Conservation (phyloP, 1,139 yeast genomes). For the Meyerozyma elateridarum region DNA sequence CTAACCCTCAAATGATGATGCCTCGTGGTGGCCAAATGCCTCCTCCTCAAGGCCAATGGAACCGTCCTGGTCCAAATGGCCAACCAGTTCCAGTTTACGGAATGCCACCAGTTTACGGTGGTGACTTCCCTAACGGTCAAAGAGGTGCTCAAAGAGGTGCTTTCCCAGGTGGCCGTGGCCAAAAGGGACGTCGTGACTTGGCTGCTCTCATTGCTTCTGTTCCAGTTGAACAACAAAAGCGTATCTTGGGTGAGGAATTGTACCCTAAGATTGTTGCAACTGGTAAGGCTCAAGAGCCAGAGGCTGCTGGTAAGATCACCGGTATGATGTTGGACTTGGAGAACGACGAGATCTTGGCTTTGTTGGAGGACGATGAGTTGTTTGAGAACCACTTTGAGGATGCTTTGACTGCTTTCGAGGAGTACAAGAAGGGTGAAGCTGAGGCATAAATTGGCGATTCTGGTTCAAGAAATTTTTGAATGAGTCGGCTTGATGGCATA, state of each 20-base stretch:
- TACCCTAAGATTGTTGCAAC: constrained; percentile 91
- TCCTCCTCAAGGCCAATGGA: constrained; percentile 71
- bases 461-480: no score
- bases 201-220: constrained; percentile 58
- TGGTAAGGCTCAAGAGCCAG: constrained; percentile 82
- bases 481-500: no score
- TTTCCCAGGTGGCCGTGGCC: constrained; percentile 43
- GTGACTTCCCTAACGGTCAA: constrained; percentile 47
- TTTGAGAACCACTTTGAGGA: constrained; percentile 91
- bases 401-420: constrained; percentile 90
- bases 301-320: constrained; percentile 97
- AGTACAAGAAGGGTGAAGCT: constrained; percentile 55
- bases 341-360: constrained; percentile 82
- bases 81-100: constrained; percentile 79
- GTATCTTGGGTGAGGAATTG: constrained; percentile 95
- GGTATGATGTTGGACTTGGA: constrained; percentile 98
- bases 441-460: no score
- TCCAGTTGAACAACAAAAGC: constrained; percentile 90
- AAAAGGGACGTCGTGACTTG: constrained; percentile 38
- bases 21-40: constrained; percentile 65
- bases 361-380: constrained; percentile 85
- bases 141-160: constrained; percentile 39
- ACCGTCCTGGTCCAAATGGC: constrained; percentile 75
- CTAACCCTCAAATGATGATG: constrained; percentile 81
- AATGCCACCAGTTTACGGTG: constrained; percentile 72